Evolutionary conservation across 148 eudicot genomes (phyloP), one percentile per base, ranked within the genome.

Genomic region (Camellia lanceoleosa): DNA sequence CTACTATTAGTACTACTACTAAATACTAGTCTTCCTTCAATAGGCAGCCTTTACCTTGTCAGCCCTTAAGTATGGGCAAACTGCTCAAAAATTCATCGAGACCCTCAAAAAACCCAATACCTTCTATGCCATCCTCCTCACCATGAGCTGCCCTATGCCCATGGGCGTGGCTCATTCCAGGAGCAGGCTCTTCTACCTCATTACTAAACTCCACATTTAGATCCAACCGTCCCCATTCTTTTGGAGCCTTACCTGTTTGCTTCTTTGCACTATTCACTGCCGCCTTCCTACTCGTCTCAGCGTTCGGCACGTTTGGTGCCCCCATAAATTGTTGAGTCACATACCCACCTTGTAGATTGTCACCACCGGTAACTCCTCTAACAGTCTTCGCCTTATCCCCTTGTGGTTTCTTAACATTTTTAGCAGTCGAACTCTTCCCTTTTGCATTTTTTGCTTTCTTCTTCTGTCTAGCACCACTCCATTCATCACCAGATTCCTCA

Each of bases 81-180:
- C 84, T 90, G 82, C 87, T 87, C 64, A 88, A 84, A 73, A 90
- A 90, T 78, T 90, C 93, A 82, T 90, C 93, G 70, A 90, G 88
- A n/a, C 91, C 93, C 71, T 90, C 93, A 69, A 90, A 90, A 71
- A 90, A 90, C 46, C 82, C 90, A 79, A 78, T 86, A 54, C 91
- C 91, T 87, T 90, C 93, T 30, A 86, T 84, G 20, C 82, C 90
- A 70, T 81, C 90, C 58, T 82, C 92, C 54, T 80, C 89, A 46
- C 89, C 87, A 41, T 87, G 78, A 43, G 70, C 81, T 60, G 58
- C 64, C 65, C 54, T 52, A 69, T n/a, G 51, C 54, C 84, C 88
- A 51, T 30, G 38, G 38, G 38, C 38, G 38, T 83, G 76, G 56
- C 64, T 82, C 58, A 71, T 85, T 44, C 80, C 46, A 8, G 91